Percentiles rank a stretch among this genome's conserved stretches.
Conservation (phyloP, 2,329 filamentous ascomycete genomes). For the Monosporascus ibericus region DNA sequence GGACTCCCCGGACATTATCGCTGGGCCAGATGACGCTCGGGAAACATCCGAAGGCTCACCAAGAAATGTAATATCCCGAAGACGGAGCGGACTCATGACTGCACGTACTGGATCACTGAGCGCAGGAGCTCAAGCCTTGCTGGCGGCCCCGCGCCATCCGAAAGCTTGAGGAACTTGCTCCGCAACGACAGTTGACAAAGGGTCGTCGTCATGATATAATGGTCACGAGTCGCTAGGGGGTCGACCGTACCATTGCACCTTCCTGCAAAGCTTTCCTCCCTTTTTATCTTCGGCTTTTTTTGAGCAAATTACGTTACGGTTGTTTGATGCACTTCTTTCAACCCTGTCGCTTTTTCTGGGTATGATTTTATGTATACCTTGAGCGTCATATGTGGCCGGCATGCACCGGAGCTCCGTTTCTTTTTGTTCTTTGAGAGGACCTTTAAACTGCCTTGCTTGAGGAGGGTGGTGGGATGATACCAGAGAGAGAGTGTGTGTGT, state of each 20-base stretch:
- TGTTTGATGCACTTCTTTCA: no score
- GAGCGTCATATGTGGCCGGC: not conserved
- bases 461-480: not conserved
- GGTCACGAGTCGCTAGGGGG: conserved; percentile 1
- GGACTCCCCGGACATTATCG: conserved; percentile 58
- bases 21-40: conserved; percentile 53
- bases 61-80: not conserved
- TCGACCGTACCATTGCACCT: conserved; percentile 13
- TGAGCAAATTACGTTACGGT: not conserved
- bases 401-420: not conserved
- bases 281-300: not conserved
- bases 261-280: not conserved
- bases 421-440: not conserved
- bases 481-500: not conserved
- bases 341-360: not conserved
- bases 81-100: conserved; percentile 26
- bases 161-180: conserved; percentile 3
- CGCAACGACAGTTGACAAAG: not conserved
- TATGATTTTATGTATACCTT: not conserved
- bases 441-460: not conserved
- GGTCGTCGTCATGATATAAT: no score
- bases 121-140: not conserved
- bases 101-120: conserved; percentile 16
- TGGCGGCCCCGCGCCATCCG: not conserved
- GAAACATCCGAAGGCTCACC: conserved; percentile 23